Evolutionary conservation across 306 rosid species (phyloP).

Genomic region (Ochetophila trinervis): DNA sequence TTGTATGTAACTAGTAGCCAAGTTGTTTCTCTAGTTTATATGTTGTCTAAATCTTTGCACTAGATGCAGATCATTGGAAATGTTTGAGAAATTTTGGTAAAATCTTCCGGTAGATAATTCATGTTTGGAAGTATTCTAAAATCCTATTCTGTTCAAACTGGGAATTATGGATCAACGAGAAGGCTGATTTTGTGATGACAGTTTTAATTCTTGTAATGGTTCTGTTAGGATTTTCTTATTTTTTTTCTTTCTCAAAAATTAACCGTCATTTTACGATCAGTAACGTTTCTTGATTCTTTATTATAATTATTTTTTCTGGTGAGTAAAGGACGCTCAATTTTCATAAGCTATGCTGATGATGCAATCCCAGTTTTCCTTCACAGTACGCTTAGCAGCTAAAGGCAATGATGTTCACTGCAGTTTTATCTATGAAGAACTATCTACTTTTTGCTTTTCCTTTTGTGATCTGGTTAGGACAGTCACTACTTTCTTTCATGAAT

Average conservation of each 20-base stretch:
- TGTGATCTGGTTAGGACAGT: too few species aligned
- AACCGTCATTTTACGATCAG: too few species aligned
- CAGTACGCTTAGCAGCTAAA: too few species aligned
- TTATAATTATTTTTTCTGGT: too few species aligned
- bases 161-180: slow-evolving; percentile 38
- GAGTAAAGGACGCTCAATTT: too few species aligned
- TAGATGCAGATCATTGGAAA: slow-evolving; percentile 40
- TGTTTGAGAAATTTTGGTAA: slow-evolving; percentile 53
- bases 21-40: slow-evolving; percentile 39
- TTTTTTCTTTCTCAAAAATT: neutral
- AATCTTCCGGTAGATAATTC: slow-evolving; percentile 33
- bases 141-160: slow-evolving; percentile 47
- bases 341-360: too few species aligned
- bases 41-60: slow-evolving; percentile 41
- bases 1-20: slow-evolving; percentile 59
- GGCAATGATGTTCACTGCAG: too few species aligned
- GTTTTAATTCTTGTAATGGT: neutral
- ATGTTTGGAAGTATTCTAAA: slow-evolving; percentile 32
- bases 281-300: too few species aligned
- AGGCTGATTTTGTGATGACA: slow-evolving; percentile 42
- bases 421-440: too few species aligned
- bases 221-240: neutral
- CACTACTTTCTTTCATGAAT: too few species aligned
- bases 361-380: too few species aligned
- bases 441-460: too few species aligned